These are phyloP conservation scores for Tulasnella sp. DNA, from an alignment of 768 basidiomycete genomes.

Conservation along the genomic window DNA sequence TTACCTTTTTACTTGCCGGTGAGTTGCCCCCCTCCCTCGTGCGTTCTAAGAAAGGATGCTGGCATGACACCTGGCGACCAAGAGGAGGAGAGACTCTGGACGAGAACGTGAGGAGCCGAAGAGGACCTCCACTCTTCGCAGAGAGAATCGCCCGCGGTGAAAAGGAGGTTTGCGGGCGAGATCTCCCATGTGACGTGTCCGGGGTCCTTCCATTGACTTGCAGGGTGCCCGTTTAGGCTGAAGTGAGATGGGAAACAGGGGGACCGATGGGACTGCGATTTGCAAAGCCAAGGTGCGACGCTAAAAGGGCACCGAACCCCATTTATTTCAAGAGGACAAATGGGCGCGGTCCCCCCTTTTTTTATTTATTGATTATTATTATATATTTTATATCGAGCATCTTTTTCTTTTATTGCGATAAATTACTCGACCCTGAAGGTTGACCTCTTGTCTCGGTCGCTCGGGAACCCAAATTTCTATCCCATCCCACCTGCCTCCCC, in stretches of 20 bases:
- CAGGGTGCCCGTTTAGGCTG: not conserved
- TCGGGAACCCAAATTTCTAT: not conserved
- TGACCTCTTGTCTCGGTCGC: not conserved
- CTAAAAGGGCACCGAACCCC: not conserved
- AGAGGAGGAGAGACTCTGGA: not conserved
- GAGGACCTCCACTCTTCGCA: constrained; percentile 11
- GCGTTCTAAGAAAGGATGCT: not conserved
- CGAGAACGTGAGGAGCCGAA: constrained; percentile 9
- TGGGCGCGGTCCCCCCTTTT: constrained; percentile 1
- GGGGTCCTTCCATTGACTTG: constrained; percentile 5
- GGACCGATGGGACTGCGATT: not conserved
- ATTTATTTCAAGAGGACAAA: not conserved
- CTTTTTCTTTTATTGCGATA: constrained; percentile 9
- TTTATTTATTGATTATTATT: constrained; percentile 8
- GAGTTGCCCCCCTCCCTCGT: not conserved
- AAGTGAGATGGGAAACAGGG: not conserved
- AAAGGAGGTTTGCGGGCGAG: not conserved
- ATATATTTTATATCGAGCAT: too few species aligned
- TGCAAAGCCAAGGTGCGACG: not conserved
- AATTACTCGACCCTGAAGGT: constrained; percentile 4
- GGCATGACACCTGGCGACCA: constrained; percentile 6
- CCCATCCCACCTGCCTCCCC: not conserved
- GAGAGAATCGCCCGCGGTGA: constrained; percentile 3
- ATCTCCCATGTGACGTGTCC: not conserved
- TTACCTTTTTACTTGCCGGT: constrained; percentile 9